Percentiles rank a stretch among this genome's conserved stretches.
Conservation (phyloP, 176 grass and related monocot species). For the Phoenix roebelenii region DNA sequence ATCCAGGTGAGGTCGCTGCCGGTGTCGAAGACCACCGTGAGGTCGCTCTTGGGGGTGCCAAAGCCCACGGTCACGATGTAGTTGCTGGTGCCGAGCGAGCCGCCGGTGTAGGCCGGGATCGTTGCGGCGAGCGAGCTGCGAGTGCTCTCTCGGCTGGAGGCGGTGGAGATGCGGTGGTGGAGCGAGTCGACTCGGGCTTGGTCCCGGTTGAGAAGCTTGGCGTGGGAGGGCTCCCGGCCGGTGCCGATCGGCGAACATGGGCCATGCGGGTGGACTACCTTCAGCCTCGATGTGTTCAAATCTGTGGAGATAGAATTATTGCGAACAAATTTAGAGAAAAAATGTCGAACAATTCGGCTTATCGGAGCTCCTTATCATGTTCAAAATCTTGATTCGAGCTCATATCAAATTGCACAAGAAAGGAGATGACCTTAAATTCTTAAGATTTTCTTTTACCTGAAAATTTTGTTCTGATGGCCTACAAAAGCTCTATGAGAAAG, state of each 20-base stretch:
- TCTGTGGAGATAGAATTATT: background rate
- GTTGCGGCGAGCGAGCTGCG: conserved; percentile 25
- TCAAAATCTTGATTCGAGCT: too few relatives aligned
- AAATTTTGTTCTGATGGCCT: too few relatives aligned
- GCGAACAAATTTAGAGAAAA: too few relatives aligned
- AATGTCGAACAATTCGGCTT: too few relatives aligned
- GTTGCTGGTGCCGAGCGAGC: conserved; percentile 45
- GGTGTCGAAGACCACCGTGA: conserved; percentile 64
- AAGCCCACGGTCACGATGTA: conserved; percentile 62
- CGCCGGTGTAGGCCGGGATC: conserved; percentile 38
- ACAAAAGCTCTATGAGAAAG: too few relatives aligned
- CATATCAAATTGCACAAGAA: too few relatives aligned
- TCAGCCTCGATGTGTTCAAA: conserved; percentile 26
- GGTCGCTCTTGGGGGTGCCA: conserved; percentile 43
- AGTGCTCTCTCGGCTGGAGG: background rate
- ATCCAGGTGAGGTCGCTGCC: conserved; percentile 89
- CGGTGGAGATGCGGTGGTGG: conserved; percentile 21
- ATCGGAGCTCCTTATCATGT: too few relatives aligned
- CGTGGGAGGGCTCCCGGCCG: conserved; percentile 11
- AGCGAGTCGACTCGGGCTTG: conserved; percentile 43
- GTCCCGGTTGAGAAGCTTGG: conserved; percentile 41
- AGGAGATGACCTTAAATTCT: too few relatives aligned
- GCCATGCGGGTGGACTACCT: conserved; percentile 45
- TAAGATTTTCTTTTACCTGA: too few relatives aligned
- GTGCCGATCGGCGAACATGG: conserved; percentile 39